Evolutionary conservation across 305 asterid species (phyloP).

Genomic region (Solanum chacoense): DNA sequence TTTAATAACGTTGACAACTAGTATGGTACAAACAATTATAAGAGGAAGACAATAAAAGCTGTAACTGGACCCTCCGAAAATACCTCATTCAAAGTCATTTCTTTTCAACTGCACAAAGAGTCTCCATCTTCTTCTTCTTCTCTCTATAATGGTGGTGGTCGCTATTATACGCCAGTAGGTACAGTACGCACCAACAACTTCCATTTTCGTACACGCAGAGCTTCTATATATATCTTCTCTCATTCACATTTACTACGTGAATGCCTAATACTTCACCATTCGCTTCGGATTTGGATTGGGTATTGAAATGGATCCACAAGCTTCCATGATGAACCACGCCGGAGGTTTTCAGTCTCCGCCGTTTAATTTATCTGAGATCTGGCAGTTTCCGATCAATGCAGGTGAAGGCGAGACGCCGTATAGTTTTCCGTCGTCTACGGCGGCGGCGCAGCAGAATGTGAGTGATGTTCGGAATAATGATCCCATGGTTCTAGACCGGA

Average conservation of each 20-base stretch:
- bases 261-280: not conserved
- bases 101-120: not conserved
- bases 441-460: not conserved
- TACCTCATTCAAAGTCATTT: not conserved
- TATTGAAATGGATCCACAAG: constrained; percentile 44
- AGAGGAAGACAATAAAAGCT: not conserved
- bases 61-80: not conserved
- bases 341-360: constrained; percentile 21
- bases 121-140: not conserved
- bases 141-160: not conserved
- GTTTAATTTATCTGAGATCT: constrained; percentile 8
- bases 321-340: constrained; percentile 25
- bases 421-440: constrained; percentile 1
- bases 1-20: not conserved
- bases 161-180: not conserved
- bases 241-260: not conserved
- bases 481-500: constrained; percentile 41
- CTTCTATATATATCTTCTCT: not conserved
- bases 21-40: not conserved
- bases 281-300: not conserved
- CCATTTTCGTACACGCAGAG: not conserved
- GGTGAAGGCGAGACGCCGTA: not conserved
- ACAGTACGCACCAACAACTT: not conserved
- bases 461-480: constrained; percentile 6
- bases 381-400: constrained; percentile 7